Conservation (phyloP, 805 yeast species). For the Lipomyces sp. region DNA sequence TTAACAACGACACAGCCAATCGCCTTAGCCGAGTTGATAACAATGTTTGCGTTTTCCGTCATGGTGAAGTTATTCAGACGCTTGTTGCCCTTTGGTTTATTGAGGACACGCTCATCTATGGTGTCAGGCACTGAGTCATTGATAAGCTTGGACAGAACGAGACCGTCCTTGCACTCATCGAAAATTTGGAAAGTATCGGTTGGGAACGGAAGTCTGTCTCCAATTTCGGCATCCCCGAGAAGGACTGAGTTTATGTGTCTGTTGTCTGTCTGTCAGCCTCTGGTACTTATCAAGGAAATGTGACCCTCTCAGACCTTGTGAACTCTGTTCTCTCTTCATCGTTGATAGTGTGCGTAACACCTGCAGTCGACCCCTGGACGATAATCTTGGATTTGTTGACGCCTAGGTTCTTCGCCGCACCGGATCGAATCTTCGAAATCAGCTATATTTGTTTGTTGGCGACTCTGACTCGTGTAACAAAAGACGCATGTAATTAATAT, state of each 20-base stretch:
- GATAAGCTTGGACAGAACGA: conserved; percentile 87
- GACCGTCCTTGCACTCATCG: conserved; percentile 91
- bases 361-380: conserved; percentile 83
- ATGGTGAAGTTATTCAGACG: conserved; percentile 89
- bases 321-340: conserved; percentile 96
- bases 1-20: conserved; percentile 98
- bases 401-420: conserved; percentile 35
- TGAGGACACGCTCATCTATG: conserved; percentile 95
- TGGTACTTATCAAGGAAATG: background rate
- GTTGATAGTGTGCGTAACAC: conserved; percentile 93
- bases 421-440: conserved; percentile 38
- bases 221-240: conserved; percentile 85
- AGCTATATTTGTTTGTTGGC: conserved; percentile 12
- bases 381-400: conserved; percentile 68
- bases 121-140: conserved; percentile 98
- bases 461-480: background rate
- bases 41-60: conserved; percentile 96
- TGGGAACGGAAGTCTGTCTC: conserved; percentile 85
- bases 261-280: background rate
- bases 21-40: conserved; percentile 97
- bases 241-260: conserved; percentile 92
- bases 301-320: conserved; percentile 50
- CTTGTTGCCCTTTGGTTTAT: conserved; percentile 81
- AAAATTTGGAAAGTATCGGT: conserved; percentile 93
- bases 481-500: background rate